Percentiles rank a stretch among this genome's conserved stretches.
Evolutionary conservation across 208 protist genomes (phyloP).

Genomic region (Phytomonas sp.): DNA sequence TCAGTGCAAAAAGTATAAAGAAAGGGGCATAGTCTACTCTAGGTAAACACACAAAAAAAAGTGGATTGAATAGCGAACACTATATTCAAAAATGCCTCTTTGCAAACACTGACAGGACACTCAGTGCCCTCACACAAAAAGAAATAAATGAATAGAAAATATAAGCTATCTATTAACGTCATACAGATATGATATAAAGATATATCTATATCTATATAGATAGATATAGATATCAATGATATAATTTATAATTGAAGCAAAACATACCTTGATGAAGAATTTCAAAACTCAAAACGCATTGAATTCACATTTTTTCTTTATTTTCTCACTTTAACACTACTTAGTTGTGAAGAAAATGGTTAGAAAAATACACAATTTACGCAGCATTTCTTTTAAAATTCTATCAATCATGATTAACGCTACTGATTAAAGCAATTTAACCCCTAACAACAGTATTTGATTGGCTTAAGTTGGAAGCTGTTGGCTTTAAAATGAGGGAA

Average conservation of each 20-base stretch:
- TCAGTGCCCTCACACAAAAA: neutral
- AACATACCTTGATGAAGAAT: neutral
- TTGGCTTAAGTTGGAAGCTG: too few species aligned
- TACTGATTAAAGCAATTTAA: neutral
- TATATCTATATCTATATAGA: slow-evolving; percentile 17
- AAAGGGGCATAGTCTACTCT: neutral
- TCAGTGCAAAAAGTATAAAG: neutral
- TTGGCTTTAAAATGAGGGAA: too few species aligned
- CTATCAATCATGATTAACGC: neutral
- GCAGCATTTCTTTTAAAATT: neutral
- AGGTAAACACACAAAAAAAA: neutral
- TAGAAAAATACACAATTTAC: neutral
- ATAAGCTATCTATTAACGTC: slow-evolving; percentile 1
- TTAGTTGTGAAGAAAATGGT: neutral
- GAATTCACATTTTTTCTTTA: neutral
- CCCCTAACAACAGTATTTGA: neutral
- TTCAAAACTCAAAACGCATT: neutral
- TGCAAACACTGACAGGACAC: neutral
- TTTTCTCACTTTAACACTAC: neutral
- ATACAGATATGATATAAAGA: slow-evolving; percentile 5
- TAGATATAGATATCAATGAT: slow-evolving; percentile 5
- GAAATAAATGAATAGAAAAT: neutral
- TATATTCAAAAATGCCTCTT: neutral
- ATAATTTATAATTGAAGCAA: slow-evolving; percentile 10
- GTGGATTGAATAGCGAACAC: neutral